Evolutionary conservation across 306 rosid genomes (phyloP).

Genomic region (Acacia confusa): DNA sequence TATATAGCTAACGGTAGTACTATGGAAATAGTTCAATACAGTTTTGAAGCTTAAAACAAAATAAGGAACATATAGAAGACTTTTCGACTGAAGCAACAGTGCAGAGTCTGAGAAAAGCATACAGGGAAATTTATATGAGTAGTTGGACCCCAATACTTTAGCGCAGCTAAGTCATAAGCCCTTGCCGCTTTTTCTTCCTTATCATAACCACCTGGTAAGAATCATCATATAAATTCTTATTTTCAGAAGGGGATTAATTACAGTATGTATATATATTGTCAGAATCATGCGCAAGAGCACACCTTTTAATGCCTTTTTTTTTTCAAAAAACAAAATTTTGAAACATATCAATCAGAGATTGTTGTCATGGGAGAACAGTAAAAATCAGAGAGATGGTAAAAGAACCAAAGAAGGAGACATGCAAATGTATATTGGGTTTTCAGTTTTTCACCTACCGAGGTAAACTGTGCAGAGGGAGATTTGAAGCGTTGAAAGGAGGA

Average conservation of each 20-base stretch:
- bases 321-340: background rate
- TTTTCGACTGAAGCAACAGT: constrained; percentile 27
- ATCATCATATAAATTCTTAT: constrained; percentile 29
- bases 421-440: constrained; percentile 30
- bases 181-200: constrained; percentile 98
- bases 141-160: constrained; percentile 98
- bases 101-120: constrained; percentile 37
- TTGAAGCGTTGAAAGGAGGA: constrained; percentile 45
- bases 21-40: constrained; percentile 19
- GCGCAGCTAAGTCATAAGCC: constrained; percentile 98
- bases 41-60: background rate
- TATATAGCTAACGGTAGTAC: constrained; percentile 10
- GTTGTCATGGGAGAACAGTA: background rate
- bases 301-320: constrained; percentile 32
- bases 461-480: constrained; percentile 62
- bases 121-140: constrained; percentile 98
- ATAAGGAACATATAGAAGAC: constrained; percentile 8
- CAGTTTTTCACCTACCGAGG: constrained; percentile 79
- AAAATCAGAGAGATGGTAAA: constrained; percentile 28
- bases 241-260: constrained; percentile 26
- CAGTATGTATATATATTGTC: background rate
- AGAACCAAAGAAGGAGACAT: constrained; percentile 26
- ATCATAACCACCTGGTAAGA: constrained; percentile 87
- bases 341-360: background rate
- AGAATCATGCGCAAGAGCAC: constrained; percentile 47